phyloP scores from a whole-genome alignment of 768 basidiomycete genomes.

The Boletales sp. region DNA sequence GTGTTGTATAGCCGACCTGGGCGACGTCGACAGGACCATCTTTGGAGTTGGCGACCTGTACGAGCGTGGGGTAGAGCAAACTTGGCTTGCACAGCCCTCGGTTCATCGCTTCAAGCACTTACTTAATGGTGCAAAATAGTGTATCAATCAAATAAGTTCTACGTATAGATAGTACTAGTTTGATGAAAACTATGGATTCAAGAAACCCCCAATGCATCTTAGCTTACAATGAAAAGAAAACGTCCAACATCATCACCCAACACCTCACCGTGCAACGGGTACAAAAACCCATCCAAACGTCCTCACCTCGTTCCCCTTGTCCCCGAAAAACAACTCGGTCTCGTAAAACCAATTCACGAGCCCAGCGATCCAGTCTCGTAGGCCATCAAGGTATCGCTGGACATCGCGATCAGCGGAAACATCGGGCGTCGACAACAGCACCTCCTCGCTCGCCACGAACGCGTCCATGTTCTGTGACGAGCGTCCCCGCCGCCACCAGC shows the following conservation, averaged over 20 bases:
- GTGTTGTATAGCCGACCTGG: too few species aligned
- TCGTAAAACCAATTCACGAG: slow-evolving; percentile 65
- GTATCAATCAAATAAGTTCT: too few species aligned
- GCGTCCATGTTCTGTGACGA: slow-evolving; percentile 29
- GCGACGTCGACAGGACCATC: too few species aligned
- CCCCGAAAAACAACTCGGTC: slow-evolving; percentile 57
- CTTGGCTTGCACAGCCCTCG: too few species aligned
- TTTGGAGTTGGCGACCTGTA: too few species aligned
- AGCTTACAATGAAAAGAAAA: too few species aligned
- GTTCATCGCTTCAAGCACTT: too few species aligned
- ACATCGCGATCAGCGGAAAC: slow-evolving; percentile 23
- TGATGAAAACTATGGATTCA: too few species aligned
- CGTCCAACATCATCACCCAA: background rate
- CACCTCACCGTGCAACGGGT: slow-evolving; percentile 14
- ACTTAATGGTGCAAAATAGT: too few species aligned
- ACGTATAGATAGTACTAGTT: too few species aligned
- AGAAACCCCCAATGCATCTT: too few species aligned
- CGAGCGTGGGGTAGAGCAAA: too few species aligned
- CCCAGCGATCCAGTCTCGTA: slow-evolving; percentile 56
- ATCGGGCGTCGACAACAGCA: slow-evolving; percentile 13
- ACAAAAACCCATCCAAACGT: slow-evolving; percentile 63
- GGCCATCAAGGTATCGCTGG: slow-evolving; percentile 42
- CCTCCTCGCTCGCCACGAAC: slow-evolving; percentile 23
- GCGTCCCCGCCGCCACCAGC: slow-evolving; percentile 15
- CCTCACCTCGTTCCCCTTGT: slow-evolving; percentile 53